These are phyloP conservation scores for Aspergillus quadrilineatus DNA, from an alignment of 2,329 filamentous ascomycete genomes.

Conservation along the genomic window DNA sequence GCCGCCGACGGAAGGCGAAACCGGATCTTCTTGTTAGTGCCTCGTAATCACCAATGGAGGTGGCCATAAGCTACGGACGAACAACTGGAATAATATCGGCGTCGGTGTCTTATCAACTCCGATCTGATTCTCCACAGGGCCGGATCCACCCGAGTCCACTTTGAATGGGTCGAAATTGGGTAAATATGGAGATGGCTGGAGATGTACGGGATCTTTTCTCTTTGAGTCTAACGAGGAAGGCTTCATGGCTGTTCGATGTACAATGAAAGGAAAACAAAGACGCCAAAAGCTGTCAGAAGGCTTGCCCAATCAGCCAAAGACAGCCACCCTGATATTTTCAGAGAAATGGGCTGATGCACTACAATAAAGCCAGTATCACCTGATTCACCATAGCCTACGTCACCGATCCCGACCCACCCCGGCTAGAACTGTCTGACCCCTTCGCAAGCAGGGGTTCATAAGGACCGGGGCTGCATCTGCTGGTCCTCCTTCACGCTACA, in stretches of 20 bases:
- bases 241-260: no score
- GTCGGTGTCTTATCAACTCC: background rate
- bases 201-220: no score
- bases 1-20: no score
- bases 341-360: background rate
- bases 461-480: background rate
- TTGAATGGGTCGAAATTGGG: no score
- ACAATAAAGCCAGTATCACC: background rate
- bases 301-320: background rate
- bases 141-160: background rate
- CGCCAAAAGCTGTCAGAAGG: no score
- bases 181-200: no score
- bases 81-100: background rate
- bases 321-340: background rate
- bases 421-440: no score
- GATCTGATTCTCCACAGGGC: background rate
- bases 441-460: background rate
- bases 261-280: no score
- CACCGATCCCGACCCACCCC: background rate
- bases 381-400: background rate
- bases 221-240: no score
- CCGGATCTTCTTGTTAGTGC: no score
- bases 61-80: no score
- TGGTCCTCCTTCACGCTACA: background rate
- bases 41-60: no score